Percentiles rank a stretch among this genome's conserved stretches.
These are phyloP conservation scores for Nannizziopsis barbatae DNA, from an alignment of 2,329 filamentous ascomycete genomes.

Conservation along the genomic window DNA sequence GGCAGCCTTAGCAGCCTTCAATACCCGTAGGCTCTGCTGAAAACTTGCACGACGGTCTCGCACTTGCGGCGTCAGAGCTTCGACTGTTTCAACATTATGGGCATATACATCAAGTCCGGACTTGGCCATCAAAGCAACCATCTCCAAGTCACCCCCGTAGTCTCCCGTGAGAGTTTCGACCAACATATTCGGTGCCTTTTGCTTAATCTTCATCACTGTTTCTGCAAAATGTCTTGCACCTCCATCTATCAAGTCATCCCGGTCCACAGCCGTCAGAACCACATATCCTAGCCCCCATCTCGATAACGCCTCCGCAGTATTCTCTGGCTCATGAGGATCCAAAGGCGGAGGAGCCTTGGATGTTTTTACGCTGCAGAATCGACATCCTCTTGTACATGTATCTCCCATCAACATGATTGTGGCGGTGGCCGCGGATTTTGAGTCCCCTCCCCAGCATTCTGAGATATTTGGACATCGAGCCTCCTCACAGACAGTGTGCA, in stretches of 20 bases:
- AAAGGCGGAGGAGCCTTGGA: constrained; percentile 62
- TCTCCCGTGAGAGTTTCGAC: constrained; percentile 56
- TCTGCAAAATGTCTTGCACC: constrained; percentile 85
- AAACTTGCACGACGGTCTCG: constrained; percentile 84
- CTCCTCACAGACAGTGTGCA: constrained; percentile 97
- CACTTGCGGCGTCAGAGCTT: constrained; percentile 78
- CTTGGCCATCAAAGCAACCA: constrained; percentile 71
- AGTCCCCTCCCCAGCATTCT: constrained; percentile 90
- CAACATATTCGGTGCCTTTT: constrained; percentile 45
- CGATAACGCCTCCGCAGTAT: constrained; percentile 84
- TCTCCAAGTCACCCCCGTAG: constrained; percentile 71
- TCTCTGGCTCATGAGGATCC: constrained; percentile 91
- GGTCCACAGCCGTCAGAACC: constrained; percentile 84
- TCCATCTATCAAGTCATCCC: constrained; percentile 82
- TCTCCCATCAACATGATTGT: constrained; percentile 99
- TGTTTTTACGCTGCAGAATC: constrained; percentile 97
- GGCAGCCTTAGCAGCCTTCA: constrained; percentile 69
- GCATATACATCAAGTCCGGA: constrained; percentile 93
- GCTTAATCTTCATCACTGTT: constrained; percentile 88
- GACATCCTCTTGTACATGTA: constrained; percentile 89
- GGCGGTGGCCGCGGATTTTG: constrained; percentile 82
- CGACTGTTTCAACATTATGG: constrained; percentile 93
- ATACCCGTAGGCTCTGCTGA: constrained; percentile 67
- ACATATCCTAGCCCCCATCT: constrained; percentile 95
- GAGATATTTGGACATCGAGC: constrained; percentile 94